Conservation (phyloP, 495 filamentous ascomycete genomes). For the Massariosphaeria phaeospora region DNA sequence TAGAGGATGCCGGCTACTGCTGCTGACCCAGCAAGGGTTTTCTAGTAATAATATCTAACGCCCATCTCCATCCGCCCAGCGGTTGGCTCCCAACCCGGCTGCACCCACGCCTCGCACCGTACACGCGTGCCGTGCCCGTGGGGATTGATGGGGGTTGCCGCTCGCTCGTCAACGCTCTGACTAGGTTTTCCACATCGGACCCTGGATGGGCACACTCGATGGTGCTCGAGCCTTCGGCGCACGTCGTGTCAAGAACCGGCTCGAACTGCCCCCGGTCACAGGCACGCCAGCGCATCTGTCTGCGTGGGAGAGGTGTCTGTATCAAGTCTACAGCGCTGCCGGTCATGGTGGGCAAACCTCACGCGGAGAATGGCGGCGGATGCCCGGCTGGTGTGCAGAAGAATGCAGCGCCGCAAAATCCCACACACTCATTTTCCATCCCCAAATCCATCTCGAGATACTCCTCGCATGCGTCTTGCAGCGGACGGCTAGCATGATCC, state of each 20-base stretch:
- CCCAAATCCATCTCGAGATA: neutral
- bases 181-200: neutral
- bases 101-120: conserved; percentile 1
- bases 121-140: neutral
- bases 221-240: neutral
- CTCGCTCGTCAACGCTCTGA: neutral
- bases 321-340: neutral
- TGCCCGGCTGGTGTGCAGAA: neutral
- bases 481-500: neutral
- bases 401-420: neutral
- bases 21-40: conserved; percentile 2
- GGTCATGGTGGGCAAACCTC: neutral
- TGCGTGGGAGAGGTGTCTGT: neutral
- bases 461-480: neutral
- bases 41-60: conserved; percentile 2
- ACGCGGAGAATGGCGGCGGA: neutral
- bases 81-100: conserved; percentile 5
- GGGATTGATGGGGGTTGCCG: neutral
- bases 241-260: conserved; percentile 21
- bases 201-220: neutral
- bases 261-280: conserved; percentile 7
- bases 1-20: neutral
- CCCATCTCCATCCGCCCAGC: conserved; percentile 9
- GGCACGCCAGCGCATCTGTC: conserved; percentile 4
- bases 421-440: too few species aligned